phyloP scores from a whole-genome alignment of 331 rosid species.

The Quercus lobata region DNA sequence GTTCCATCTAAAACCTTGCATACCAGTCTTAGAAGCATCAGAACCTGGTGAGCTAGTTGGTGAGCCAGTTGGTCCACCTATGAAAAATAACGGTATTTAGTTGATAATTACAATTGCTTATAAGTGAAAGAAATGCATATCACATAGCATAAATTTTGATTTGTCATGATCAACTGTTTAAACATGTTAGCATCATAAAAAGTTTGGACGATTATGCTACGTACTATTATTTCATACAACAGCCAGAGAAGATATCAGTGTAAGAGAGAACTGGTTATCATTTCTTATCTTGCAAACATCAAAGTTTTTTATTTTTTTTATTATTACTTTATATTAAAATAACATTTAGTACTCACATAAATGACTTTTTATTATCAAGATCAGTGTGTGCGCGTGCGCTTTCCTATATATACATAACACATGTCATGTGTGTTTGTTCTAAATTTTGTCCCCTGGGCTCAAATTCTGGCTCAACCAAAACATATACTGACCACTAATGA shows the following conservation, averaged over 20 bases:
- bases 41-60: constrained; percentile 36
- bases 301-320: no score
- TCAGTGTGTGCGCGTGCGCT: no score
- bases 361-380: no score
- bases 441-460: no score
- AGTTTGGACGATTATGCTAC: neutral
- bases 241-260: neutral
- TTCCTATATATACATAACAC: no score
- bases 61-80: neutral
- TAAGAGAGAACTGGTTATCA: neutral
- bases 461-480: neutral
- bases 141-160: neutral
- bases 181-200: neutral
- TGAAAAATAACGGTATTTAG: neutral
- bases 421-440: no score
- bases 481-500: neutral
- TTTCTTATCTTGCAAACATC: neutral
- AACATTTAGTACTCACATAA: no score
- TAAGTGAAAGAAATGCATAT: neutral
- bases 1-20: constrained; percentile 35
- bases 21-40: constrained; percentile 31
- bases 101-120: neutral
- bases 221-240: neutral
- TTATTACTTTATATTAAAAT: no score
- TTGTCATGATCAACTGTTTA: neutral